Evolutionary conservation across 371 early-diverging fungal genomes (phyloP).

Genomic region (Gilbertella persicaria): DNA sequence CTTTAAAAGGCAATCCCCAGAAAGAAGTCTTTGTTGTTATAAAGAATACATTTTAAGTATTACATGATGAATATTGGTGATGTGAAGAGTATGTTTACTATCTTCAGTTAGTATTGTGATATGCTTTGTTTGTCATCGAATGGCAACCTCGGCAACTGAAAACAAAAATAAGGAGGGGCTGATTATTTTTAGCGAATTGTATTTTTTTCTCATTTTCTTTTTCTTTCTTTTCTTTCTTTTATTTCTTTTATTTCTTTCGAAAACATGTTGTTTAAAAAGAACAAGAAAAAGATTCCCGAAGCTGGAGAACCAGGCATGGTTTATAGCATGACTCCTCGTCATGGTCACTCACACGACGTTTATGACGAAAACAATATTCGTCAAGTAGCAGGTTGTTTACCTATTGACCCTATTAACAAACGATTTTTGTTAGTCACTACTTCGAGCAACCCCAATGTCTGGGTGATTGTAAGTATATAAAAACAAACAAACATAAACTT

Average conservation of each 20-base stretch:
- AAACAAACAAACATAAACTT: too few relatives aligned
- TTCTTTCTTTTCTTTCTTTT: neutral
- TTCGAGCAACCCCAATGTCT: slow-evolving; percentile 45
- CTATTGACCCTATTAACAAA: slow-evolving; percentile 40
- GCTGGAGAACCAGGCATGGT: neutral
- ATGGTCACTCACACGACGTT: slow-evolving; percentile 31
- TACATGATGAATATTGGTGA: too few relatives aligned
- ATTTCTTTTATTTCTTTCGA: neutral
- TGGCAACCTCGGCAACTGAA: too few relatives aligned
- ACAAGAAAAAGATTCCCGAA: neutral
- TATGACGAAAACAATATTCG: slow-evolving; percentile 32
- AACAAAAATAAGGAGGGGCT: neutral
- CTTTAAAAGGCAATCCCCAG: neutral
- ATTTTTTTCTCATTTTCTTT: too few relatives aligned
- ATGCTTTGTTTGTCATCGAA: too few relatives aligned
- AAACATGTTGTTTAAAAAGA: neutral
- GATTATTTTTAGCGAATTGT: too few relatives aligned
- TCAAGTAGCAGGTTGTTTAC: slow-evolving; percentile 60
- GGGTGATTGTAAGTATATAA: slow-evolving; percentile 46
- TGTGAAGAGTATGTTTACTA: too few relatives aligned
- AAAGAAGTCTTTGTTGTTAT: too few relatives aligned
- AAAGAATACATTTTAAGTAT: too few relatives aligned
- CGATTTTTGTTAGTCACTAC: slow-evolving; percentile 52
- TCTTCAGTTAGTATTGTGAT: too few relatives aligned
- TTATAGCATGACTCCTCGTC: neutral